Evolutionary conservation across 495 filamentous ascomycete genomes (phyloP), one percentile per base, ranked within the genome.

Genomic region (Darksidea phi): DNA sequence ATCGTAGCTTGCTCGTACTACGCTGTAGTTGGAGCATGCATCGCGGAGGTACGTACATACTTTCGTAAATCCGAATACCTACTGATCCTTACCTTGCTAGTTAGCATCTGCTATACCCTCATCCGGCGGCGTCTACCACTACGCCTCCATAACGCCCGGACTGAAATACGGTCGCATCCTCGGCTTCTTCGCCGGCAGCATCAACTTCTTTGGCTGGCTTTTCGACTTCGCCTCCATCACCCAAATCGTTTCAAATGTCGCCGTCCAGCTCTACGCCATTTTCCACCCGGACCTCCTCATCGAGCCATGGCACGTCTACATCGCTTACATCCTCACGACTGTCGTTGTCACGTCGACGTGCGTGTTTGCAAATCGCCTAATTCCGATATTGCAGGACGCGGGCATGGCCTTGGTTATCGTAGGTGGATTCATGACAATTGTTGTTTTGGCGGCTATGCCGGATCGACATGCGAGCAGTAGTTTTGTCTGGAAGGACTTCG

Each of bases 91-190:
- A 23, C 17, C 5, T 24, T 18, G 11, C 17, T 45, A 92, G 75
- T 78, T 92, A 43, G 86, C 89, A n/a, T 91, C 88, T 0, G 81
- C 86, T 0, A 87, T 94, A 60, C 89, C 89, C 1, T 89, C 87
- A 0, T 81, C 86, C 3, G 88, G 84, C 18, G 88, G 89, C 42
- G 88, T 94, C 3, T 93, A 93, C 63, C 89, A 93, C 71, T 93
- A 88, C 88, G 88, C 89, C 2, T 85, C 87, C 0, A 79, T 91
- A 13, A 89, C 89, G 0, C 82, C 84, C 5, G 88, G 88, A 1
- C 79, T 78, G 0, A 81, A 76, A 48, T 87, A 84, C 68, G 90
- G 89, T 26, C 83, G 88, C 20, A 70, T 82, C 0, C 75, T 83
- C 42, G 90, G 90, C 26, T 94, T 85, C 74, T 92, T 90, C 63